These are phyloP conservation scores for Fusarium domesticum DNA, from an alignment of 2,329 filamentous ascomycete species.

Conservation along the genomic window DNA sequence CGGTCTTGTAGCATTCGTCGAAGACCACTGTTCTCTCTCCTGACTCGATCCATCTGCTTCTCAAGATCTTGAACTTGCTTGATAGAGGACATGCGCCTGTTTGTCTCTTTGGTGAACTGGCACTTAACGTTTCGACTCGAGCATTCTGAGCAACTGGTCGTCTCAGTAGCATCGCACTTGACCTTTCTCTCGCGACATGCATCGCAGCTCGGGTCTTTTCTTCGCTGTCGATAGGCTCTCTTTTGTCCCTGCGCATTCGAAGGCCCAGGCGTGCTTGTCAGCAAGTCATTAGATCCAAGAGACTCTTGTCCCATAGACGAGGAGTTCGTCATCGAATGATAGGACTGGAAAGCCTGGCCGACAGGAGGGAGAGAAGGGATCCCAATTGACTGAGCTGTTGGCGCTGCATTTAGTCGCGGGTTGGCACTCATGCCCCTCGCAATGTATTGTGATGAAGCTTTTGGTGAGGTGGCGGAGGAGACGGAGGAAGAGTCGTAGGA, in stretches of 20 bases:
- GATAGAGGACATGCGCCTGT: slow-evolving; percentile 97
- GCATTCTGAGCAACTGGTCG: slow-evolving; percentile 93
- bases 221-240: slow-evolving; percentile 86
- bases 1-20: slow-evolving; percentile 59
- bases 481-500: slow-evolving; percentile 64
- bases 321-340: slow-evolving; percentile 48
- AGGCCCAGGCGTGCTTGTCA: slow-evolving; percentile 51
- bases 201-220: slow-evolving; percentile 97
- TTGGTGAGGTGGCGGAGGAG: slow-evolving; percentile 60
- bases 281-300: slow-evolving; percentile 57
- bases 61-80: slow-evolving; percentile 98
- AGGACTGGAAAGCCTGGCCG: slow-evolving; percentile 50
- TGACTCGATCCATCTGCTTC: slow-evolving; percentile 78
- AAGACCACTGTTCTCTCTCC: slow-evolving; percentile 74
- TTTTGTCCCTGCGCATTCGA: slow-evolving; percentile 67
- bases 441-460: slow-evolving; percentile 51
- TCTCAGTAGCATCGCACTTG: slow-evolving; percentile 95
- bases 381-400: slow-evolving; percentile 52
- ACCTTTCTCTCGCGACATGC: slow-evolving; percentile 85
- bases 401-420: slow-evolving; percentile 47
- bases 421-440: slow-evolving; percentile 51
- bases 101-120: slow-evolving; percentile 98
- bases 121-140: slow-evolving; percentile 95
- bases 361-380: slow-evolving; percentile 50
- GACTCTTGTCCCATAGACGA: slow-evolving; percentile 58